Base-by-base conservation (phyloP, 306 rosid genomes). In the Vigna mungo region DNA sequence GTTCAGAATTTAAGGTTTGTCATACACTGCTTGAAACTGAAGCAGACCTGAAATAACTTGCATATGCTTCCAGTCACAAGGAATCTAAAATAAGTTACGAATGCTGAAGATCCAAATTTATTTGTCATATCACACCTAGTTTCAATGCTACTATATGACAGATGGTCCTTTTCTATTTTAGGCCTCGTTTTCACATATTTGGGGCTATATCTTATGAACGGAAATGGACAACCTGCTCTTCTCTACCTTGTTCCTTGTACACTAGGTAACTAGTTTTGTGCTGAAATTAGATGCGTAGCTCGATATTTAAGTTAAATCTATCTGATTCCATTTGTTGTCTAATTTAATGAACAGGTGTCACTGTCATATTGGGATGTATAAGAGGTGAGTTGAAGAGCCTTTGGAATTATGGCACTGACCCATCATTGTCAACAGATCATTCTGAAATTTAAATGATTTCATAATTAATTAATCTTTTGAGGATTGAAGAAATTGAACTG, bases 191-290 rank as follows among this genome's bases (percentile, higher is more conserved):
- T 92, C 13, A 94, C 97, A 4, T 94, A 94, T 82, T 55, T 90
- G 86, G 98, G 89, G 71, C 82, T 94, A 78, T 94, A 90, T 85
- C 79, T 94, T 75, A 94, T 94, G 98, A 62, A 90, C 21, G 97
- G 98, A 64, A 86, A 92, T 73, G 98, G 98, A 77, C 98, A 94
- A 69, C 98, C 98, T 61, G 98, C 98, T 54, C 97, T 94, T n/a
- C 96, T 94, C 27, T 94, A 94, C 86, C 97, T 94, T 68, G 98
- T 94, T 69, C 98, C 98, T 52, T 94, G 97, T 71, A 94, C 98
- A 36, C 83, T 94, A 84, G 98, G 98, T 92, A 94, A 90, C 68
- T 52, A 65, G 15, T 60, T 55, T 44, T 23, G 55, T 12, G 47
- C 46, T 30, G 72, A 74, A 17, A 68, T 69, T 82, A 46, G 47